Base-by-base conservation (phyloP, 2,329 filamentous ascomycete species). In the Neonectria sp. region DNA sequence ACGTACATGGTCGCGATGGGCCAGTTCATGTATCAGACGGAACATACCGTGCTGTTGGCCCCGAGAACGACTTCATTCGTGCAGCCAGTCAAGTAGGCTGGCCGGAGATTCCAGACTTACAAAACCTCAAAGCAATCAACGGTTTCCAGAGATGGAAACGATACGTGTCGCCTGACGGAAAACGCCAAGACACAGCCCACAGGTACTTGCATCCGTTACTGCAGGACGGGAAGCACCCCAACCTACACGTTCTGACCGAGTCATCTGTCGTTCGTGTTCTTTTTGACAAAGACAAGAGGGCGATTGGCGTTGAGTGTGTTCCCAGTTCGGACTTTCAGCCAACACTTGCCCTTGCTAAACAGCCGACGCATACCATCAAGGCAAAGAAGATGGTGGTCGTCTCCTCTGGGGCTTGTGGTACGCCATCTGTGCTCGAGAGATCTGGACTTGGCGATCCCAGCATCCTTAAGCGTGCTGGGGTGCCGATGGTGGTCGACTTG, bases 161-260 rank as follows among this genome's bases (percentile, higher is more conserved):
- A 71, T 89, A 86, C 67, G 82, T 89, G 4, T 73, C 65, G 0
- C 73, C 71, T 0, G 83, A 88, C 3, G 88, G 88, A 12, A 80
- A 81, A 46, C 84, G 89, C 21, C 88, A 90, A 72, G 89, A 91
- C 70, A 80, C 88, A 2, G 89, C 89, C 0, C 84, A 86, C 64
- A 73, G 80, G 15, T 91, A 89, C 65, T 61, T 81, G 15, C 71
- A 80, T 45, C 59, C 80, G 40, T 62, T 78, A 45, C 72, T 83
- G 49, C 53, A 70, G 27, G 67, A 79, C 4, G 71, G 68, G 1
- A 78, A 85, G 3, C 83, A 89, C 52, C 84, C 87, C 0, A 90
- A 91, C 63, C 83, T 92, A 2, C 86, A 91, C 64, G 81, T 92
- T 4, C 80, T 92, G 1, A 80, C 86, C 0, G 84, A 91, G 70